Conservation (phyloP, 768 basidiomycete genomes). For the Xerocomus brunneocitrinus region DNA sequence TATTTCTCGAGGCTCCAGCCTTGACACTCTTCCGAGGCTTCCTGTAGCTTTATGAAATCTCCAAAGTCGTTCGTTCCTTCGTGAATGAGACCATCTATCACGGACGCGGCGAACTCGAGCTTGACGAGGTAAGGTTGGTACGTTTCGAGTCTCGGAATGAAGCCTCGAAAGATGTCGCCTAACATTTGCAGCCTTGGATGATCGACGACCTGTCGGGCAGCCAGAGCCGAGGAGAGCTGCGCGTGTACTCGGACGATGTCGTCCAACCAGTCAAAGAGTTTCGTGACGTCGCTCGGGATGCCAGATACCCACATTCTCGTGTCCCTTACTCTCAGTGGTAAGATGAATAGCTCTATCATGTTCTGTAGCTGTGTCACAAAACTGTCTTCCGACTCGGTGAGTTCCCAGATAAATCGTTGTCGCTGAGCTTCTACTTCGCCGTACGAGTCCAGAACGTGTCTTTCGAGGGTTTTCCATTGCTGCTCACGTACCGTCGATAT, state of each 20-base stretch:
- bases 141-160: slow-evolving; percentile 67
- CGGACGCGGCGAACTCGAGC: slow-evolving; percentile 53
- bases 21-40: slow-evolving; percentile 47
- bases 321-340: slow-evolving; percentile 70
- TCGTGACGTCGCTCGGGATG: slow-evolving; percentile 63
- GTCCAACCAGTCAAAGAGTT: slow-evolving; percentile 84
- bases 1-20: slow-evolving; percentile 65
- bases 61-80: slow-evolving; percentile 70
- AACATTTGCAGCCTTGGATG: slow-evolving; percentile 47
- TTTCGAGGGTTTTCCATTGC: slow-evolving; percentile 22
- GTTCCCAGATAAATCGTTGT: slow-evolving; percentile 64
- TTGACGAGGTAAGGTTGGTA: slow-evolving; percentile 85
- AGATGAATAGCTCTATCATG: slow-evolving; percentile 68
- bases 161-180: slow-evolving; percentile 54
- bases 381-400: slow-evolving; percentile 61
- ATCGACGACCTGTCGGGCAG: slow-evolving; percentile 37
- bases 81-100: slow-evolving; percentile 46
- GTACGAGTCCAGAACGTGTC: slow-evolving; percentile 26
- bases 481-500: slow-evolving; percentile 11
- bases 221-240: slow-evolving; percentile 51
- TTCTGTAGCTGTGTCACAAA: slow-evolving; percentile 65
- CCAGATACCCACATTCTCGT: slow-evolving; percentile 76
- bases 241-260: slow-evolving; percentile 78
- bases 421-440: slow-evolving; percentile 53
- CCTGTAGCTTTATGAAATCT: slow-evolving; percentile 75